Conservation (phyloP, 345 rosid genomes). For the Euphorbia tirucalli region DNA sequence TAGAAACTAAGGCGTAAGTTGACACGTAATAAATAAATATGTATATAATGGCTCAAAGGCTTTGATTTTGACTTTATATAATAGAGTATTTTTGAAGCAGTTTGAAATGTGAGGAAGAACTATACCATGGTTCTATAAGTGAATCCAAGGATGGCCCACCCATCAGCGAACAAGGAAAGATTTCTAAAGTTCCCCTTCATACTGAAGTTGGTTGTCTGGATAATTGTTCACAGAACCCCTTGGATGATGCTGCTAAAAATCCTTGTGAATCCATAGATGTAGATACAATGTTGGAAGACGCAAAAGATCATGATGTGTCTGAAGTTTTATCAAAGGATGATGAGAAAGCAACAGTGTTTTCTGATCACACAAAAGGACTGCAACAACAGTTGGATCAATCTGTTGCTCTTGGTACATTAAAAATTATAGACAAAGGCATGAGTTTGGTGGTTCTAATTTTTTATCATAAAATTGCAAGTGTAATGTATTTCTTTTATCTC, state of each 20-base stretch:
- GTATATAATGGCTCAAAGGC: neutral
- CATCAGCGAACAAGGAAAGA: constrained; percentile 16
- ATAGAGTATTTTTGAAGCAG: constrained; percentile 13
- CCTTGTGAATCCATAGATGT: constrained; percentile 1
- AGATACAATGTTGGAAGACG: constrained; percentile 13
- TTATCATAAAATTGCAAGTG: neutral
- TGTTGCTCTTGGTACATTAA: constrained; percentile 33
- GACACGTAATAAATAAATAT: neutral
- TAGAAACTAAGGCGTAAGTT: constrained; percentile 22
- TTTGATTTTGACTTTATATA: neutral
- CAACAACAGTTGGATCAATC: constrained; percentile 27
- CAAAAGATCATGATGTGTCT: constrained; percentile 17
- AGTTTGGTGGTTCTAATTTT: neutral
- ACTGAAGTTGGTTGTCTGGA: constrained; percentile 5
- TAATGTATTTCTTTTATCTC: neutral
- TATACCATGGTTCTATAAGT: neutral
- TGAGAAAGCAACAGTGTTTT: constrained; percentile 15
- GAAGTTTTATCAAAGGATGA: constrained; percentile 18
- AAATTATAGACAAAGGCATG: constrained; percentile 1
- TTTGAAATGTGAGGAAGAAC: constrained; percentile 12
- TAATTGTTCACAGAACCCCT: constrained; percentile 10
- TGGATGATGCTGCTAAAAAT: constrained; percentile 14
- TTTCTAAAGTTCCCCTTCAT: constrained; percentile 6
- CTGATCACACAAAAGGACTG: constrained; percentile 4
- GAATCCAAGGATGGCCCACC: constrained; percentile 11